Base-by-base conservation (phyloP, 352 stramenopile species). In the Pythium scleroteichum region DNA sequence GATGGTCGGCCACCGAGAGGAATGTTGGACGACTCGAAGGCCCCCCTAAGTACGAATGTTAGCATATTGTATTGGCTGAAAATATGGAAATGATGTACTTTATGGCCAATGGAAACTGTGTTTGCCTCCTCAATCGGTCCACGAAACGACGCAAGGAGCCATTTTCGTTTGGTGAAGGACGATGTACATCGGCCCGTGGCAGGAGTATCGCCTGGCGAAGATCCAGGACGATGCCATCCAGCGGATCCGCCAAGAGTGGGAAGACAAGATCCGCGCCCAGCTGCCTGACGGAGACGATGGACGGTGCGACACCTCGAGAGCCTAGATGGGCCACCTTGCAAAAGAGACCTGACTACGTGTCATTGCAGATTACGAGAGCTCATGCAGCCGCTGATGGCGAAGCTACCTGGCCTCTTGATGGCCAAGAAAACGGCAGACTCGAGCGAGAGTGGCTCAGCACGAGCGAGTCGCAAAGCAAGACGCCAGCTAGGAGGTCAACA, bases 101-200 rank as follows among this genome's bases (percentile, higher is more conserved):
- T 44, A 32, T 32, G 44, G 24, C 27, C 29, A 44, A 41, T 55
- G 8, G 49, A 39, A 26, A 39, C 5, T 10, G 35, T 4, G 3
- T 6, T 23, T 48, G 12, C 17, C 22, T 26, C 17, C 19, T 27
- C 5, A 48, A 48, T 12, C 19, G 14, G 41, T 22, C 16, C 41
- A 26, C n/a, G 59, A 67, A 67, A 56, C 41, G 52, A 58, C 52
- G 39, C 35, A 42, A 53, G n/a, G 56, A 24, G 10, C 23, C 1
- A 2, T n/a, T 23, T 35, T 32, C 6, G 26, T 12, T 26, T 53
- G 46, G 32, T 14, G 10, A 24, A 49, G 20, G 9, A 26, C 10
- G 29, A 94, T 92, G 81, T 92, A 91, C 66, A 91, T 94, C 60
- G 82, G 85, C 17, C 85, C 82, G 52, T 94, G 82, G 81, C 85